phyloP scores from a whole-genome alignment of 306 rosid genomes.

The Psophocarpus tetragonolobus region DNA sequence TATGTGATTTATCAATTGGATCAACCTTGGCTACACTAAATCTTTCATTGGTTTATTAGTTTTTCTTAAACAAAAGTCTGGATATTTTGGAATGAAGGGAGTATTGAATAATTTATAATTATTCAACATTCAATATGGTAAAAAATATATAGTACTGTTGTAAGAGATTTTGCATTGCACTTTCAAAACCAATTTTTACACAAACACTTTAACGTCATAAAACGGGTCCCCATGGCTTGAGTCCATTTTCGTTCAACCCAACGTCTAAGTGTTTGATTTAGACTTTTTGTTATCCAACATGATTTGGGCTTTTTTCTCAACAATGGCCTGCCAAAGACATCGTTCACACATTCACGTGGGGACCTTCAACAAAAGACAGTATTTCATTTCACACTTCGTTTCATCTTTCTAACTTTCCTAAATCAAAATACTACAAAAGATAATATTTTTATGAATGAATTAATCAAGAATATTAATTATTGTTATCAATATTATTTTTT shows the following conservation, averaged over 20 bases:
- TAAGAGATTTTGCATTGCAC: neutral
- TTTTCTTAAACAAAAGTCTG: no score
- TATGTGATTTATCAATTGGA: no score
- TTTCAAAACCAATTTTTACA: neutral
- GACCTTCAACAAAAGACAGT: neutral
- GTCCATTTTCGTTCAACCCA: neutral
- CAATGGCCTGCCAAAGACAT: neutral
- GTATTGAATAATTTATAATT: neutral
- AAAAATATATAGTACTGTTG: neutral
- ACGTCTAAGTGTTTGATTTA: neutral
- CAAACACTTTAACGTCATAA: neutral
- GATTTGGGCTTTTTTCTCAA: conserved; percentile 1
- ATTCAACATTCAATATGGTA: neutral
- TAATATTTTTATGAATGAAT: no score
- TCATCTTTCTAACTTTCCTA: neutral
- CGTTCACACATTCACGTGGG: neutral
- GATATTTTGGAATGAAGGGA: no score
- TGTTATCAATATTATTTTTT: no score
- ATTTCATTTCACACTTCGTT: neutral
- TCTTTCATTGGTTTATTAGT: no score
- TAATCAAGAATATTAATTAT: no score
- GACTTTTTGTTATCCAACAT: neutral
- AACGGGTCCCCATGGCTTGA: neutral
- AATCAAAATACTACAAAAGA: no score
- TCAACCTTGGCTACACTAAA: no score